A percentile compares a stretch with the other conserved stretches of the same genome.
Conservation (phyloP, 495 filamentous ascomycete genomes). For the Penicillium subrubescens region DNA sequence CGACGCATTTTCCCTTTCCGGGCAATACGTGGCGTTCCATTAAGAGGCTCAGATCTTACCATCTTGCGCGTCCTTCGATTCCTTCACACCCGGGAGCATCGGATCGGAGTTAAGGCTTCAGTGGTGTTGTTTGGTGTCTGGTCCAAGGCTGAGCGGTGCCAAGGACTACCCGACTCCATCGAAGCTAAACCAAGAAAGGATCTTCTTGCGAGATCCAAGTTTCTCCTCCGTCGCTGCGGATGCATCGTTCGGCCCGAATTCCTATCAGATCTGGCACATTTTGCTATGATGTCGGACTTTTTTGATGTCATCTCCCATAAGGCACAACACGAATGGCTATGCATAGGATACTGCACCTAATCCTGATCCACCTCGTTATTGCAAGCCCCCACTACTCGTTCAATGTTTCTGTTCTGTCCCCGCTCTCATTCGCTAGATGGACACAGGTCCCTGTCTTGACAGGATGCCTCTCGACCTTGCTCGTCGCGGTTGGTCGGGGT, state of each 20-base stretch:
- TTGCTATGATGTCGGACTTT: slow-evolving; percentile 7
- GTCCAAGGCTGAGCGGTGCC: background rate
- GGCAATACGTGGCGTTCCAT: background rate
- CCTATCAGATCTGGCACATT: slow-evolving; percentile 15
- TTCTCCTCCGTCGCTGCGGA: background rate
- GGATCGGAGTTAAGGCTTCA: slow-evolving; percentile 8
- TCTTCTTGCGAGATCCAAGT: slow-evolving; percentile 29
- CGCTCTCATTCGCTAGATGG: background rate
- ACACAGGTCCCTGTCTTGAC: background rate
- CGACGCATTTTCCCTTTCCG: background rate
- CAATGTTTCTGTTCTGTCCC: background rate
- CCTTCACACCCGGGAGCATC: background rate
- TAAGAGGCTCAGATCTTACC: background rate
- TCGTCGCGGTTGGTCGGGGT: slow-evolving; percentile 2
- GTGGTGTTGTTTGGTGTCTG: background rate
- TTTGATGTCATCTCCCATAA: slow-evolving; percentile 15
- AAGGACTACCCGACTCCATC: slow-evolving; percentile 3
- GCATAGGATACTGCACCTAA: background rate
- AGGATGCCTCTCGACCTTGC: background rate
- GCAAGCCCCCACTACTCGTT: slow-evolving; percentile 9
- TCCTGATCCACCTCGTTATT: background rate
- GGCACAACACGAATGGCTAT: background rate
- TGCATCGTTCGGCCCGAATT: slow-evolving; percentile 21
- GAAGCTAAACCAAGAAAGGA: slow-evolving; percentile 30
- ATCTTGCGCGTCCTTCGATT: background rate